Evolutionary conservation across 352 stramenopile genomes (phyloP).

Genomic region (Phytophthora capsici): DNA sequence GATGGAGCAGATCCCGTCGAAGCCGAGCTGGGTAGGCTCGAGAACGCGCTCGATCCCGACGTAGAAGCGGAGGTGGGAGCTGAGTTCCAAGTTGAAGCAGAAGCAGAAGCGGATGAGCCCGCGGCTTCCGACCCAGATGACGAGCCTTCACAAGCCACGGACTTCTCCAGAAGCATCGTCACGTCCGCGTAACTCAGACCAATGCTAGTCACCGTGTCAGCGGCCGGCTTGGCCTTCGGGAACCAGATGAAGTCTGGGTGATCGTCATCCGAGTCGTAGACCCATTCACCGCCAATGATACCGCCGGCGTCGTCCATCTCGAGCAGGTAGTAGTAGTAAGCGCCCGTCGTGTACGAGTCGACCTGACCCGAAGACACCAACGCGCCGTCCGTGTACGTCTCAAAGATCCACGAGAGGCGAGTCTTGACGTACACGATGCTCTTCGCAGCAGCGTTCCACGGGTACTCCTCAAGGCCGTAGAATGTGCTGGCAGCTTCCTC

Average conservation of each 20-base stretch:
- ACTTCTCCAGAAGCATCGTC: slow-evolving; percentile 34
- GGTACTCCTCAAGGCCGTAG: slow-evolving; percentile 49
- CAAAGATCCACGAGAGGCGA: slow-evolving; percentile 51
- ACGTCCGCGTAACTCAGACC: slow-evolving; percentile 45
- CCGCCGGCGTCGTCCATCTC: slow-evolving; percentile 38
- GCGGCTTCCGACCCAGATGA: slow-evolving; percentile 9
- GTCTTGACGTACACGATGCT: slow-evolving; percentile 53
- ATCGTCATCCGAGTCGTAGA: slow-evolving; percentile 35
- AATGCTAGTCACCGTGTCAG: slow-evolving; percentile 30
- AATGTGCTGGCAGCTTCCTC: slow-evolving; percentile 40
- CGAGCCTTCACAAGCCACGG: slow-evolving; percentile 23
- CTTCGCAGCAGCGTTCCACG: slow-evolving; percentile 49
- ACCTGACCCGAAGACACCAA: slow-evolving; percentile 37
- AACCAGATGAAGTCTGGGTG: slow-evolving; percentile 53
- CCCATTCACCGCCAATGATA: slow-evolving; percentile 53
- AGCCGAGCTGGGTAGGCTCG: slow-evolving; percentile 11
- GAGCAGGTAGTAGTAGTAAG: slow-evolving; percentile 44
- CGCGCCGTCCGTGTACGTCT: slow-evolving; percentile 39
- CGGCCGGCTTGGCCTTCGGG: slow-evolving; percentile 27
- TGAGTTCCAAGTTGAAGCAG: neutral
- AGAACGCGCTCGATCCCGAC: slow-evolving; percentile 13
- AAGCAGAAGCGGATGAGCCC: slow-evolving; percentile 9
- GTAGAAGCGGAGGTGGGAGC: slow-evolving; percentile 12
- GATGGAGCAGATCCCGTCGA: slow-evolving; percentile 17
- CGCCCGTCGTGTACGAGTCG: slow-evolving; percentile 32